Evolutionary conservation across 805 yeast genomes (phyloP).

Genomic region (Metschnikowia matae): DNA sequence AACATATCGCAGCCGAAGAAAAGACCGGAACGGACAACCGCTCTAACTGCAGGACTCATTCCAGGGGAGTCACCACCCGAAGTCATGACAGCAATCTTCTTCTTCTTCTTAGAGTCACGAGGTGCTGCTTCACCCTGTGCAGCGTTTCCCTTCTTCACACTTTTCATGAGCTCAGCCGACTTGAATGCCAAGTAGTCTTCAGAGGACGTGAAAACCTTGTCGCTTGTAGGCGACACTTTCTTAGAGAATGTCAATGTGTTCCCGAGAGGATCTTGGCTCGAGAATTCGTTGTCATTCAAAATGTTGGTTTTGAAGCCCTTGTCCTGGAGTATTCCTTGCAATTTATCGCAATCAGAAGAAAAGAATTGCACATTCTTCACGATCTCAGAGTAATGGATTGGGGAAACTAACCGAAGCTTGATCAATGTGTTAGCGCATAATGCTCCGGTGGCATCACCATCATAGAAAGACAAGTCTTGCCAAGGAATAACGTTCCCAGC

Average conservation of each 20-base stretch:
- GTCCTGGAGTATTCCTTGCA: conserved; percentile 18
- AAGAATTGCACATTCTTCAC: conserved; percentile 28
- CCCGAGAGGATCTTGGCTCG: conserved; percentile 32
- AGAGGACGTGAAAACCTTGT: conserved; percentile 19
- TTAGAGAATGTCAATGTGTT: conserved; percentile 28
- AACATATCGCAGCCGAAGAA: conserved; percentile 83
- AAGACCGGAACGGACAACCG: conserved; percentile 91
- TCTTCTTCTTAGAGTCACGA: conserved; percentile 5
- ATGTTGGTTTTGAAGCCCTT: conserved; percentile 5
- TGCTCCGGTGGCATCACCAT: conserved; percentile 32
- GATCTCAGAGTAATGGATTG: conserved; percentile 7
- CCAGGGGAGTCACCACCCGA: conserved; percentile 99
- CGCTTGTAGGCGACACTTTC: conserved; percentile 20
- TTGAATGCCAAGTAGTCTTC: conserved; percentile 26
- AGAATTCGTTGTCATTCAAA: conserved; percentile 9
- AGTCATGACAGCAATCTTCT: conserved; percentile 86
- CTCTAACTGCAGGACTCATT: conserved; percentile 94
- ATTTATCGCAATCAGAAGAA: conserved; percentile 24
- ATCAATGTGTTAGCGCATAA: conserved; percentile 28
- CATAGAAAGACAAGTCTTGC: conserved; percentile 38
- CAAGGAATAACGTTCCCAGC: conserved; percentile 36
- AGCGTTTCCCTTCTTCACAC: conserved; percentile 4
- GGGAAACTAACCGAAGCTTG: conserved; percentile 32
- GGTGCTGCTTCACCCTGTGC: background rate
- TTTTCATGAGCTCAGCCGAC: conserved; percentile 22